Evolutionary conservation across 2,329 filamentous ascomycete species (phyloP).

Genomic region (Plectosphaerella sp.): DNA sequence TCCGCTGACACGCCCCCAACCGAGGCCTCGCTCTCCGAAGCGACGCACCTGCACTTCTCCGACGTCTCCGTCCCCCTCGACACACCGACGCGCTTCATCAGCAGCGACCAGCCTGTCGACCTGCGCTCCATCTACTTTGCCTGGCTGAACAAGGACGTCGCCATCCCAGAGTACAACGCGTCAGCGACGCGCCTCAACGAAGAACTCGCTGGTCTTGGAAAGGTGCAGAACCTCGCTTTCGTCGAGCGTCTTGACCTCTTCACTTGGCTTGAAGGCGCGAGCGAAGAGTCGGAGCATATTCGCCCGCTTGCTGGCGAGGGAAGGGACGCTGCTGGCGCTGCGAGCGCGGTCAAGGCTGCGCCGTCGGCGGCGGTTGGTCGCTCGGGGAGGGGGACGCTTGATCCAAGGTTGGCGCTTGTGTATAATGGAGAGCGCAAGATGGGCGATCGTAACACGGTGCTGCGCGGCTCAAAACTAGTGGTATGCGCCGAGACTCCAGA

Average conservation of each 20-base stretch:
- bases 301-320: constrained; percentile 67
- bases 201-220: constrained; percentile 62
- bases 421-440: constrained; percentile 89
- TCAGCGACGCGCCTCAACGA: constrained; percentile 77
- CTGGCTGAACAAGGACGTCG: constrained; percentile 88
- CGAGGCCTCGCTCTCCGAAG: constrained; percentile 64
- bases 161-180: constrained; percentile 87
- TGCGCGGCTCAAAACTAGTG: constrained; percentile 83
- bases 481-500: constrained; percentile 45
- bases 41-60: constrained; percentile 75
- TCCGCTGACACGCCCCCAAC: constrained; percentile 57
- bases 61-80: constrained; percentile 63
- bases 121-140: constrained; percentile 94
- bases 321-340: constrained; percentile 29
- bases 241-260: constrained; percentile 88
- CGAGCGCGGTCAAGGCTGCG: constrained; percentile 30
- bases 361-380: constrained; percentile 39
- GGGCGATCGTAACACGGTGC: constrained; percentile 84
- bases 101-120: constrained; percentile 71
- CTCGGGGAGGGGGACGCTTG: constrained; percentile 62
- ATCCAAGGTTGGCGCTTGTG: constrained; percentile 80
- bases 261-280: constrained; percentile 87
- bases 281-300: constrained; percentile 90
- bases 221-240: constrained; percentile 85
- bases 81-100: constrained; percentile 79